Evolutionary conservation across 805 yeast species (phyloP), one percentile per base, ranked within the genome.

Genomic region (Kuraishia hungarica): DNA sequence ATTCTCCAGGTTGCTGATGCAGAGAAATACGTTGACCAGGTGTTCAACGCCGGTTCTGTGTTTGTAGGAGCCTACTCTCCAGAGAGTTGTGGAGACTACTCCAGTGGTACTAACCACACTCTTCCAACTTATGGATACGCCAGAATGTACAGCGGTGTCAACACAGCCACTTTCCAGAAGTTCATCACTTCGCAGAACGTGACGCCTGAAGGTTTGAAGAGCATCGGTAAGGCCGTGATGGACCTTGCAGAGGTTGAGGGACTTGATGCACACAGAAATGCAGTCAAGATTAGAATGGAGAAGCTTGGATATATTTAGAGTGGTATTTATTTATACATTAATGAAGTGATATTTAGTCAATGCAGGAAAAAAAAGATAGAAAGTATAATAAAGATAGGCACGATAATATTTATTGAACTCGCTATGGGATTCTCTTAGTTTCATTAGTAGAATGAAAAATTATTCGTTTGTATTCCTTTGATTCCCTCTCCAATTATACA

Each of bases 51-150:
- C 5, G 99, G 99, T 47, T 87, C 96, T 35, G 94, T 94, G 23
- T 94, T 94, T 66, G 97, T 94, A 55, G 99, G 99, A 50, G 87
- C 93, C 2, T 88, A 87, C 70, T 88, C 97, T 1, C 99, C 99
- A 53, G 99, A 94, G 71, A 87, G 96, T 2, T 92, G 97, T 70
- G 99, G 99, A 66, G 99, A 94, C 74, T 94, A 94, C 74, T 92
- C 97, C 0, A 82, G 92, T 58, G 99, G 99, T 69, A 94, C 99
- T 4, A 94, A 94, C 78, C 99, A 94, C 74, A 94, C 99, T 0
- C 79, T 94, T 64, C 99, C 99, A 57, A 94, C 99, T 0, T 94
- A 94, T 67, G 99, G 99, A 53, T 94, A 93, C 67, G 98, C 99
- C 50, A 86, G 91, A 74, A 96, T 90, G 81, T 94, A 94, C 74